Conservation (phyloP, 1,284 basidiomycete genomes). For the Ceratobasidium sp. region DNA sequence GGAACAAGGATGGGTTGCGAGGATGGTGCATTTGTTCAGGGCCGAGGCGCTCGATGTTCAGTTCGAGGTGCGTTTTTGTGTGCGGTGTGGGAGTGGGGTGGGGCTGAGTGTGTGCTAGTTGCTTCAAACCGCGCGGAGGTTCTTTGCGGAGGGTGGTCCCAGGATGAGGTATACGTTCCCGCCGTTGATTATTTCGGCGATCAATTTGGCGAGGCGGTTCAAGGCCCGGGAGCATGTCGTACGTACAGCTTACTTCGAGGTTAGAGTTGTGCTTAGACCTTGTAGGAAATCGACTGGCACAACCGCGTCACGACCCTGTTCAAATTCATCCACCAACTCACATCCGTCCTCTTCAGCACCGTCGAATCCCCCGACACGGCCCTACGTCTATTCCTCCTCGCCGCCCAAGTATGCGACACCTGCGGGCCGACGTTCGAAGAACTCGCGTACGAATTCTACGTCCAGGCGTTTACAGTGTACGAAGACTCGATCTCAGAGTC, state of each 20-base stretch:
- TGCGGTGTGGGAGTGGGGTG: not conserved
- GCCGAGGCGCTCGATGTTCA: constrained; percentile 83
- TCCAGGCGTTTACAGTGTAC: constrained; percentile 94
- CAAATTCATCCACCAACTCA: constrained; percentile 91
- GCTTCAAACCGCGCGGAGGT: constrained; percentile 83
- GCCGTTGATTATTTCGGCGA: constrained; percentile 86
- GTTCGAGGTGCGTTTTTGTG: constrained; percentile 71
- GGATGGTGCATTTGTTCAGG: constrained; percentile 93
- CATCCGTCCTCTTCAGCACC: constrained; percentile 86
- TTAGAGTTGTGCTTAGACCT: constrained; percentile 48
- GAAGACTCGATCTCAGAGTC: constrained; percentile 94
- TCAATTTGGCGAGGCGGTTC: constrained; percentile 88
- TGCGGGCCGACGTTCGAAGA: constrained; percentile 81
- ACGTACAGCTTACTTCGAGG: constrained; percentile 50
- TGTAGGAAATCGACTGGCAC: constrained; percentile 82
- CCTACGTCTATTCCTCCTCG: constrained; percentile 89
- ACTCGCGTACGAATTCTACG: constrained; percentile 93
- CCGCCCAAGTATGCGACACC: constrained; percentile 90
- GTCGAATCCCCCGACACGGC: constrained; percentile 91
- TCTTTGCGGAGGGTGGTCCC: constrained; percentile 90
- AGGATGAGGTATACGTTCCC: constrained; percentile 95
- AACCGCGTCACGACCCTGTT: constrained; percentile 80
- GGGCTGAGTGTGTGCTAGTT: constrained; percentile 57
- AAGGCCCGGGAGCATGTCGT: constrained; percentile 65
- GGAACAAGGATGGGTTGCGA: constrained; percentile 95